Percentiles rank a stretch among this genome's conserved stretches.
phyloP scores from a whole-genome alignment of 257 asterid genomes.

The Nicotiana sylvestris region DNA sequence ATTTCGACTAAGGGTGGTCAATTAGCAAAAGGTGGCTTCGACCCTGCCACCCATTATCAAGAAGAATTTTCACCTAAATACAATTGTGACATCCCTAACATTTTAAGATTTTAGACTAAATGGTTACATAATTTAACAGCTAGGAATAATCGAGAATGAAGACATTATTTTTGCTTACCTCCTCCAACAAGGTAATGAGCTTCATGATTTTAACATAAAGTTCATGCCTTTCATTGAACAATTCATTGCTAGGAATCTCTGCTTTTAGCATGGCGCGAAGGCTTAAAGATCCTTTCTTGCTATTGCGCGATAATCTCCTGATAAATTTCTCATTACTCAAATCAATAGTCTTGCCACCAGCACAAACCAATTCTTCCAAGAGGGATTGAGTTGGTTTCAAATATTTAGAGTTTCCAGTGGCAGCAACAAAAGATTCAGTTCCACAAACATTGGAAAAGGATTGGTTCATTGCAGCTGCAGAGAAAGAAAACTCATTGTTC shows the following conservation, averaged over 20 bases:
- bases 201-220: conserved; percentile 44
- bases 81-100: no score
- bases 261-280: conserved; percentile 47
- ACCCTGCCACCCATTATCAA: no score
- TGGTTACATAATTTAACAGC: neutral
- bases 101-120: neutral
- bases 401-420: conserved; percentile 52
- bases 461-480: conserved; percentile 24
- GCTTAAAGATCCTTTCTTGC: conserved; percentile 38
- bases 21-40: no score
- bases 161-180: conserved; percentile 32
- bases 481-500: conserved; percentile 14
- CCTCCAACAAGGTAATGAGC: conserved; percentile 66
- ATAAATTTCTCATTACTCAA: conserved; percentile 33
- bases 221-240: conserved; percentile 39
- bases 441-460: conserved; percentile 34
- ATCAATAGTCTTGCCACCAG: conserved; percentile 43
- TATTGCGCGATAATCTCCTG: conserved; percentile 36
- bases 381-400: conserved; percentile 64
- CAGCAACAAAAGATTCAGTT: conserved; percentile 33
- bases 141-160: neutral
- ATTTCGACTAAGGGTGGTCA: no score
- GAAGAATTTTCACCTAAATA: no score
- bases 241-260: conserved; percentile 46
- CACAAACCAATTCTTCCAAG: conserved; percentile 66